A percentile compares a stretch with the other conserved stretches of the same genome.
Conservation (phyloP, 2,329 filamentous ascomycete genomes). For the Xylariaceae sp. region DNA sequence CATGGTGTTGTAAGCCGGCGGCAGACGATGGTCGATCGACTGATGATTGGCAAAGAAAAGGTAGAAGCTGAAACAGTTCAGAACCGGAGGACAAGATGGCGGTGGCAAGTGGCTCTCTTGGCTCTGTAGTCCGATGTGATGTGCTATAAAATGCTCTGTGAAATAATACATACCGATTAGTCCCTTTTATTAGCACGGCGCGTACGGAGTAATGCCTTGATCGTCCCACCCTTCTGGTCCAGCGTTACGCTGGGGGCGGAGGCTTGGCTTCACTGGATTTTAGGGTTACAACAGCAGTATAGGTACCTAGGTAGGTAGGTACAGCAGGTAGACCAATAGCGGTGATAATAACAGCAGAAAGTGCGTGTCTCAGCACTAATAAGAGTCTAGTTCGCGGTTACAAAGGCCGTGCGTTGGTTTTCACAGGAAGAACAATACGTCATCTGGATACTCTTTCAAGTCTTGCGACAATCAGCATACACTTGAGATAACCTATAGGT, state of each 20-base stretch:
- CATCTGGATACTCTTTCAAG: no score
- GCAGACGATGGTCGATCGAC: background rate
- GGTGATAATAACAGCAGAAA: no score
- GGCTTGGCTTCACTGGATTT: conserved; percentile 10
- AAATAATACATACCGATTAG: no score
- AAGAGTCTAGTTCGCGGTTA: no score
- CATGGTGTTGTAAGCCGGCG: background rate
- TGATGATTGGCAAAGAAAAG: conserved; percentile 3
- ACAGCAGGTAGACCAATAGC: no score
- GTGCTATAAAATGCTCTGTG: no score
- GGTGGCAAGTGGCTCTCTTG: background rate
- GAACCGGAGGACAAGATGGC: conserved; percentile 3
- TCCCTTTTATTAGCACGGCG: conserved; percentile 5
- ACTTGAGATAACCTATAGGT: no score
- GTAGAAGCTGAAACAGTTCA: conserved; percentile 14
- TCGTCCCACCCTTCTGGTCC: background rate
- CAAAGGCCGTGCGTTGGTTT: no score
- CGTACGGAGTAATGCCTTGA: conserved; percentile 5
- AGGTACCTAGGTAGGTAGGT: no score
- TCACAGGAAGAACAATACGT: no score
- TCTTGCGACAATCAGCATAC: no score
- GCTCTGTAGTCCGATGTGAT: no score
- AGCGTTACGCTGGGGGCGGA: conserved; percentile 19
- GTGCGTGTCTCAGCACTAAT: conserved; percentile 3
- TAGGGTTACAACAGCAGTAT: background rate